Evolutionary conservation across 2,329 filamentous ascomycete species (phyloP), one percentile per base, ranked within the genome.

Genomic region (Fusarium nelsonii): DNA sequence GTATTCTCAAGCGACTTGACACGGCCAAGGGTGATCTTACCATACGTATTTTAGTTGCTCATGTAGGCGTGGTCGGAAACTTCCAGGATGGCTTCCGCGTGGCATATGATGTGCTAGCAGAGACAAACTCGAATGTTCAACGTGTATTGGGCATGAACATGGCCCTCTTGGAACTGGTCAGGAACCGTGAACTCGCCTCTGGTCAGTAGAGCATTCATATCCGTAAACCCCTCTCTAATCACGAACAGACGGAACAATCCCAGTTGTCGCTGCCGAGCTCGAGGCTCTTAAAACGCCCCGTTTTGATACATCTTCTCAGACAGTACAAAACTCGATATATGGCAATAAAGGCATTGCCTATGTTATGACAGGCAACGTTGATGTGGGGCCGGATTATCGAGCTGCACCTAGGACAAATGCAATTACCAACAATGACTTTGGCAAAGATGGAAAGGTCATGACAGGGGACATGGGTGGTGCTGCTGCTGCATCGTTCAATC

Each of bases 301-400:
- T 14, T n/a, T 8, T 18, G 16, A 32, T 20, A 5, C 15, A 15
- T 23, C 44, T 30, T 7, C 30, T 8, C 16, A 52, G 11, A 12
- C 14, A 34, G 37, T 43, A 11, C 20, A 10, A 23, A 58, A 36
- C 10, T 43, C 32, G 9, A 52, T 52, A 9, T 4, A 43, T 32
- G 15, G 16, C 4, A 58, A 51, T 16, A 36, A 15, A 14, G 37
- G 23, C 9, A 10, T 58, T 36, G 7, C 14, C n/a, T 18, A 32
- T 43, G 37, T 37, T 14, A 37, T 58, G 54, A 43, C 45, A 10
- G 45, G 54, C 9, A 52, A 52, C 4, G 41, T 46, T 36, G 52
- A 26, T 9, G 26, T 55, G 20, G 41, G 11, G 20, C 8, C 32
- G 14, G 11, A 37, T 18, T 30, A 34, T 46, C 41, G 16, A 55